These are phyloP conservation scores for Brassica hybrid DNA, from an alignment of 441 rosid species.

Conservation along the genomic window DNA sequence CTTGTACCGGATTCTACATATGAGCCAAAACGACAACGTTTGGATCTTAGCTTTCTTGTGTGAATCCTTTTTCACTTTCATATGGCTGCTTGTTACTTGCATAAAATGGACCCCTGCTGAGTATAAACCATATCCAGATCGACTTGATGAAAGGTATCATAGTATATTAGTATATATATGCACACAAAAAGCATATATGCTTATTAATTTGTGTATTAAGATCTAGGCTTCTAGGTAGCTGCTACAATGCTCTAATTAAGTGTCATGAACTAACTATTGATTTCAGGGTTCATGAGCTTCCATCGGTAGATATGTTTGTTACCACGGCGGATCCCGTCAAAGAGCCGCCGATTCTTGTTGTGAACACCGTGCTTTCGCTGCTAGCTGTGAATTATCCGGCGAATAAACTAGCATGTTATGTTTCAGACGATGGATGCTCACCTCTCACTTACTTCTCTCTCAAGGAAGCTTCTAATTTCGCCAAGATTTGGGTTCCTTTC, in stretches of 20 bases:
- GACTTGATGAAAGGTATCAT: constrained; percentile 49
- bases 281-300: constrained; percentile 17
- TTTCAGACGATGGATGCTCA: constrained; percentile 78
- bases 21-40: constrained; percentile 48
- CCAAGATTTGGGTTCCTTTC: constrained; percentile 79
- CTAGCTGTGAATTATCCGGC: constrained; percentile 81
- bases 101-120: constrained; percentile 67
- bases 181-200: too few species aligned
- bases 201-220: too few species aligned
- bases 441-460: constrained; percentile 60
- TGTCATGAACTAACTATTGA: too few species aligned
- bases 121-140: constrained; percentile 51
- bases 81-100: constrained; percentile 52
- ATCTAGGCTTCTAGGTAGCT: background rate
- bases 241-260: background rate
- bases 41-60: constrained; percentile 70
- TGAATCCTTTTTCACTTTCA: constrained; percentile 61
- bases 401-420: constrained; percentile 72
- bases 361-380: constrained; percentile 74
- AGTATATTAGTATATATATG: background rate
- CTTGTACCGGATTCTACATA: constrained; percentile 48
- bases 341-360: constrained; percentile 45
- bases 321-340: constrained; percentile 37
- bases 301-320: constrained; percentile 44
- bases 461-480: constrained; percentile 64